Conservation (phyloP, 2,329 filamentous ascomycete genomes). For the Annulohypoxylon truncatum region DNA sequence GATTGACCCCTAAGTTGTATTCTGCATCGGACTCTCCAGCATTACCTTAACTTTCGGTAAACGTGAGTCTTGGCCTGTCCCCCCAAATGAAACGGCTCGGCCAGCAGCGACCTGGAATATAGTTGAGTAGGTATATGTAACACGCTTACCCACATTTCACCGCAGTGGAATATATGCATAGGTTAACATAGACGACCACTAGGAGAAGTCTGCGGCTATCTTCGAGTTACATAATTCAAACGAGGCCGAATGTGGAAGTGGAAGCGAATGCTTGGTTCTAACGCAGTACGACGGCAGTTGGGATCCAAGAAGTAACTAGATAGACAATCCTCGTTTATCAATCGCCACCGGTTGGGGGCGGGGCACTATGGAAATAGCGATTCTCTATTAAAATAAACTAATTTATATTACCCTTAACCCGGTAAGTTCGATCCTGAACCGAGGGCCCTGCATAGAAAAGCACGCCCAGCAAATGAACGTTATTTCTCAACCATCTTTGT, state of each 20-base stretch:
- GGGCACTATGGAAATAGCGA: not conserved
- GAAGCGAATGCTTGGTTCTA: constrained; percentile 1
- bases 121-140: not conserved
- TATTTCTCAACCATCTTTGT: not conserved
- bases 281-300: constrained; percentile 1
- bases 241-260: not conserved
- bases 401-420: constrained; percentile 1
- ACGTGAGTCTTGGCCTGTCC: not conserved
- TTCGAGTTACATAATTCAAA: not conserved
- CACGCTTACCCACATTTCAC: not conserved
- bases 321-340: not conserved
- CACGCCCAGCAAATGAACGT: not conserved
- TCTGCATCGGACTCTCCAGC: not conserved
- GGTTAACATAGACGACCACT: not conserved
- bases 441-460: not conserved
- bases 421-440: not conserved
- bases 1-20: not conserved
- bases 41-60: not conserved
- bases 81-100: not conserved
- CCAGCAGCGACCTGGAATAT: not conserved
- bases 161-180: not conserved
- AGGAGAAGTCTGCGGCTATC: not conserved
- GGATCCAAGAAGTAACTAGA: not conserved
- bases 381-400: constrained; percentile 2
- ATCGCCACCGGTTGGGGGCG: not conserved